These are phyloP conservation scores for Ailanthus altissimus DNA, from an alignment of 345 rosid genomes.

Conservation along the genomic window DNA sequence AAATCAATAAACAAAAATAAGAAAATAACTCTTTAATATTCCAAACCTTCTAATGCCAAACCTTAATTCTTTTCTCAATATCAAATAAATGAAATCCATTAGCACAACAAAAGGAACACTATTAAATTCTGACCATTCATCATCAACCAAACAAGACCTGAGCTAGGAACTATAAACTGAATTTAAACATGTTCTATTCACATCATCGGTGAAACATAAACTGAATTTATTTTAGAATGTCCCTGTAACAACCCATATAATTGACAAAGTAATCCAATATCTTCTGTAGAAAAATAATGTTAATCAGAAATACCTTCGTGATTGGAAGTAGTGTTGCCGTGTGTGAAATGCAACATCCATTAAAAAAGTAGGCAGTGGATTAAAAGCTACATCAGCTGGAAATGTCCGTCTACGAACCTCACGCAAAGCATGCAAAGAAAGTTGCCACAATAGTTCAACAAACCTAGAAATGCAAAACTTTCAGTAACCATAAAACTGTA, in stretches of 20 bases:
- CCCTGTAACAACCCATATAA: not conserved
- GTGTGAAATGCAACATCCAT: slow-evolving; percentile 97
- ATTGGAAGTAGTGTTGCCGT: slow-evolving; percentile 98
- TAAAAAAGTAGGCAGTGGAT: slow-evolving; percentile 85
- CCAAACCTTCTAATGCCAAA: not conserved
- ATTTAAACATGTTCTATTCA: not conserved
- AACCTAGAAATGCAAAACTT: slow-evolving; percentile 55
- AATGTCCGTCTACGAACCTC: slow-evolving; percentile 96
- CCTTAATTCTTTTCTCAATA: not conserved
- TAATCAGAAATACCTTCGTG: slow-evolving; percentile 65
- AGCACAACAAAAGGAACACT: not conserved
- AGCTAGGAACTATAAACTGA: not conserved
- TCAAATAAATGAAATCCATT: not conserved
- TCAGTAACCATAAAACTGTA: not conserved
- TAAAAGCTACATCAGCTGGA: slow-evolving; percentile 81
- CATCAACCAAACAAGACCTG: not conserved
- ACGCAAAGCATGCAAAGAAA: slow-evolving; percentile 91
- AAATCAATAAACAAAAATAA: not conserved
- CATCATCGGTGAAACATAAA: not conserved
- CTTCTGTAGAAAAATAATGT: not conserved
- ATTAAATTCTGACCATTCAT: not conserved
- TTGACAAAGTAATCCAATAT: not conserved
- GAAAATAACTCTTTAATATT: not conserved
- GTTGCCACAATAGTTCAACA: slow-evolving; percentile 98
- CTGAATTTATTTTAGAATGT: not conserved